Base-by-base conservation (phyloP, 768 basidiomycete genomes). In the Pleurotus tuoliensis region DNA sequence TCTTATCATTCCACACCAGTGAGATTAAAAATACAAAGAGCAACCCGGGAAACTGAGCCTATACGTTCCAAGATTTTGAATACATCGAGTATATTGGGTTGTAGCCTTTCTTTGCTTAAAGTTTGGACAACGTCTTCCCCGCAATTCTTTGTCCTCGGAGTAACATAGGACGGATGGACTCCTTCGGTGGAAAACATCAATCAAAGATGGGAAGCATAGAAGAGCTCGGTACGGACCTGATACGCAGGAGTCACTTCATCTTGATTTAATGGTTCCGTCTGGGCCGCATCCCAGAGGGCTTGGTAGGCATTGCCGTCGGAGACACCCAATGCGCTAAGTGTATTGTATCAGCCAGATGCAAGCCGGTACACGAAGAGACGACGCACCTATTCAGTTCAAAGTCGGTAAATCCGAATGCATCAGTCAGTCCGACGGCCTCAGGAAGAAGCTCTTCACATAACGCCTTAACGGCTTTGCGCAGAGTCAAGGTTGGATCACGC, bases 361-460 rank as follows among this genome's bases (percentile, higher is more conserved):
- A 15, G 24, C 47, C 30, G 13, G 9, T 41, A 3, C 55, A 16
- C 18, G 13, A 27, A 53, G 39, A 4, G 13, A 22, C 18, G 44
- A 51, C 73, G 13, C 48, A 83, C 83, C 85, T 87, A 60, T 89
- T 80, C 15, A 91, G 70, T 51, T 88, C 82, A 84, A 86, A 91
- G 62, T 91, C 88, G 0, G 81, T 76, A 61, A 88, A 88, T 0
- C 82, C 85, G 64, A 92, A 90, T 3, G 86, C 82, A 64, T 92
- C 89, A 4, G 78, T 83, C 53, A 91, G 69, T 0, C 83, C 86
- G 53, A 91, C 81, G 4, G 79, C 80, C 57, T 92, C 78, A 0
- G 87, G 84, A 0, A 89, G 66, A 9, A 91, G 60, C 47, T 76
- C 74, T 6, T 68, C 61, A 64, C 84, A 88, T 0, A 81, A 59